Conservation (phyloP, 495 filamentous ascomycete genomes). For the Achaetomiella virescens region DNA sequence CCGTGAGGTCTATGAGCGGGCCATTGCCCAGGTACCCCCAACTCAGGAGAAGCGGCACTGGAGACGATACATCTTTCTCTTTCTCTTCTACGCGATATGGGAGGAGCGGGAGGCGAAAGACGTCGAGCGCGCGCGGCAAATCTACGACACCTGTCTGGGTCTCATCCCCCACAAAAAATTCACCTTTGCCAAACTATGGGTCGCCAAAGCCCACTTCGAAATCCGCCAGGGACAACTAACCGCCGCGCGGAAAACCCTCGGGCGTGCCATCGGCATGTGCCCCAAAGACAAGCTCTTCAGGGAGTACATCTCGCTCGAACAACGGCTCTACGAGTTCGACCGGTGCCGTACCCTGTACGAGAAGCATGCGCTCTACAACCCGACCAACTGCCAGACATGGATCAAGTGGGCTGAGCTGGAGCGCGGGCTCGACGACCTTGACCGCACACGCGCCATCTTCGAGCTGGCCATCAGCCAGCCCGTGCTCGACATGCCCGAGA, state of each 20-base stretch:
- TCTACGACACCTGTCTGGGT: constrained; percentile 82
- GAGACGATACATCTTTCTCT: constrained; percentile 94
- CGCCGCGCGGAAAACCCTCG: constrained; percentile 78
- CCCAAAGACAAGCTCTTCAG: constrained; percentile 94
- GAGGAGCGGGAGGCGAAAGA: constrained; percentile 85
- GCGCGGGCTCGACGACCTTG: constrained; percentile 78
- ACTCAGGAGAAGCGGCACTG: constrained; percentile 96
- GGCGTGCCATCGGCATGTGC: constrained; percentile 84
- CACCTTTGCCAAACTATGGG: constrained; percentile 95
- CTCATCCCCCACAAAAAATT: constrained; percentile 94
- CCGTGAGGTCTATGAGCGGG: constrained; percentile 89
- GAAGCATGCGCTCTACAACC: constrained; percentile 87
- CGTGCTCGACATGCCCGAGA: constrained; percentile 91
- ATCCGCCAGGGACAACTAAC: constrained; percentile 77
- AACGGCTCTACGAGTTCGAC: constrained; percentile 85
- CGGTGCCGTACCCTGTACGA: constrained; percentile 87
- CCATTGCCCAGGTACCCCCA: constrained; percentile 92
- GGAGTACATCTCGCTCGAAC: constrained; percentile 86
- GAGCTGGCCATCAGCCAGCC: constrained; percentile 82
- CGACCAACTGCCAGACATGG: constrained; percentile 86
- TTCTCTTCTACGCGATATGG: constrained; percentile 95
- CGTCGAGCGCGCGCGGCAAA: constrained; percentile 71
- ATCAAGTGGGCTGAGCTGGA: constrained; percentile 92
- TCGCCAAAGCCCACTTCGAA: constrained; percentile 89
- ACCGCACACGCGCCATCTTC: constrained; percentile 83